Base-by-base conservation (phyloP, 768 basidiomycete genomes). In the Mycena galopus region DNA sequence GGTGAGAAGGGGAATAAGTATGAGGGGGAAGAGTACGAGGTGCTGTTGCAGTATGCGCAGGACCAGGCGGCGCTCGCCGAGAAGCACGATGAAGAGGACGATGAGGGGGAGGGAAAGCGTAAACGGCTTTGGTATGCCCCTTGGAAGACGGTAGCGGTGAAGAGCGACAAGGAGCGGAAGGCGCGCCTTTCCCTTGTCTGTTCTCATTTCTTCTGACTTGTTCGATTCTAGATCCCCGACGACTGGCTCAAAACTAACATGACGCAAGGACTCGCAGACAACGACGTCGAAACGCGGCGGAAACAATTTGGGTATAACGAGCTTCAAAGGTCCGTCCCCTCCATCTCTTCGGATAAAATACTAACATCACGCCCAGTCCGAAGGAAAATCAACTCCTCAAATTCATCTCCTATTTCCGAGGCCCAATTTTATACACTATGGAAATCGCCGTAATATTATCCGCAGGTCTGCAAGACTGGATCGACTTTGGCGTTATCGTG, bases 401-500 rank as follows among this genome's bases (percentile, higher is more conserved):
- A 75, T 84, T 87, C 68, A 65, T 85, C 57, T 78, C 79, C 0
- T 87, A 86, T 76, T 87, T 87, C 77, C 81, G 83, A 23, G 85
- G 86, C 44, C 82, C 84, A 2, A 84, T 86, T 65, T 74, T 85
- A 10, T 85, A 83, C 57, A 77, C 86, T 42, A 87, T 87, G 86
- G 86, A 87, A 71, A 73, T 87, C 35, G 86, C 86, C 3, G 86
- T 87, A 56, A 53, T 85, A 23, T 81, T 87, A 23, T 78, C 86
- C 30, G 85, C 83, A 30, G 86, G 86, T 73, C 79, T 87, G 14
- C 79, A 79, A 59, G 85, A 86, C 74, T 87, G 86, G 86, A 83
- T 87, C 61, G 84, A 87, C 70, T 85, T 87, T 68, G 86, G 86
- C 71, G 86, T 87, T 57, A 87, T 87, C 66, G 84, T 86, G 59